Evolutionary conservation across 257 asterid genomes (phyloP).

Genomic region (Primulina tabacum): DNA sequence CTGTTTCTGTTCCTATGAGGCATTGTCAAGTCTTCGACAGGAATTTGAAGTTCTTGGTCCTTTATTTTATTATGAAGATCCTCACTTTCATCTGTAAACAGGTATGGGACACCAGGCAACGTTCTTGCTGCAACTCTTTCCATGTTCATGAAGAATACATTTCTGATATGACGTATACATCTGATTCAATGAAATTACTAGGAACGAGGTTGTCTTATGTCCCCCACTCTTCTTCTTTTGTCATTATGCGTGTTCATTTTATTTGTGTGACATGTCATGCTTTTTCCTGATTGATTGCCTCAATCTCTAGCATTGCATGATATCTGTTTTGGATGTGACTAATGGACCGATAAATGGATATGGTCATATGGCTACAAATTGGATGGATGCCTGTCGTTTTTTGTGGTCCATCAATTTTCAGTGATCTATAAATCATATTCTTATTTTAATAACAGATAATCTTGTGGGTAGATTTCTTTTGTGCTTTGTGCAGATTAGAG

Average conservation of each 20-base stretch:
- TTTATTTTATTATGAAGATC: not conserved
- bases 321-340: conserved; percentile 9
- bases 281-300: not conserved
- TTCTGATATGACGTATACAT: conserved; percentile 77
- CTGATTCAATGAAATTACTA: conserved; percentile 73
- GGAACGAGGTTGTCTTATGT: conserved; percentile 61
- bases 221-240: conserved; percentile 1
- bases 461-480: not conserved
- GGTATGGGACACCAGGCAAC: conserved; percentile 94
- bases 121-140: conserved; percentile 71
- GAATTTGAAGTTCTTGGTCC: conserved; percentile 4
- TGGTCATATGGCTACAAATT: not conserved
- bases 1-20: conserved; percentile 1
- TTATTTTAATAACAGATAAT: not conserved
- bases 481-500: conserved; percentile 10
- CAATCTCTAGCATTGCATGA: not conserved
- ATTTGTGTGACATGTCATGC: not conserved
- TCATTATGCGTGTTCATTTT: not conserved
- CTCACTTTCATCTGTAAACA: conserved; percentile 27
- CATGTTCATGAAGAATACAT: conserved; percentile 75
- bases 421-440: conserved; percentile 1
- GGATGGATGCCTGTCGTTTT: not conserved
- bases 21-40: not conserved
- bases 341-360: not conserved
- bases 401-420: conserved; percentile 1